These are phyloP conservation scores for Margaritispora aquatica DNA, from an alignment of 495 filamentous ascomycete species.

Conservation along the genomic window DNA sequence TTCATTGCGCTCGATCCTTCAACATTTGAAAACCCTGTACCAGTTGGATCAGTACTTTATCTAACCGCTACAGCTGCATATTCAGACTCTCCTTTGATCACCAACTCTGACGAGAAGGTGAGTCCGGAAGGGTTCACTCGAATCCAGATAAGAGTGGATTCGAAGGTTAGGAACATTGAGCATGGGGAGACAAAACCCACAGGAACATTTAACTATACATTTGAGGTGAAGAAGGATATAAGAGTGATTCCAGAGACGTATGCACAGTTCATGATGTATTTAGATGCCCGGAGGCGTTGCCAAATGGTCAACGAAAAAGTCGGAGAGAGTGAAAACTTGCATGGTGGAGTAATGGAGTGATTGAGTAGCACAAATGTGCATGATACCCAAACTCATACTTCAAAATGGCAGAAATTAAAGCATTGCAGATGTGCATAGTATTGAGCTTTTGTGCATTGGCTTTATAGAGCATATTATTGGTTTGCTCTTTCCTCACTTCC, in stretches of 20 bases:
- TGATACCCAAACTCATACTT: not conserved
- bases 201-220: conserved; percentile 83
- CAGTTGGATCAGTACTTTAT: conserved; percentile 77
- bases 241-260: conserved; percentile 72
- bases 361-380: not conserved
- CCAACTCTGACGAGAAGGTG: conserved; percentile 20
- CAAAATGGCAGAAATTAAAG: too few species aligned
- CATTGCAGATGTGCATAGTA: too few species aligned
- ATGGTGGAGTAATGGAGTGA: conserved; percentile 20
- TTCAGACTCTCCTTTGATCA: conserved; percentile 58
- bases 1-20: conserved; percentile 75
- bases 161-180: conserved; percentile 72
- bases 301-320: not conserved
- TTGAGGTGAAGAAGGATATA: conserved; percentile 65
- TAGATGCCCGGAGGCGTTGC: conserved; percentile 60
- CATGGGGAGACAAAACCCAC: conserved; percentile 69
- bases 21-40: conserved; percentile 80
- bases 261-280: conserved; percentile 72
- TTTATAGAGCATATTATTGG: too few species aligned
- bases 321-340: conserved; percentile 2
- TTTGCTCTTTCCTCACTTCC: too few species aligned
- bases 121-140: conserved; percentile 3
- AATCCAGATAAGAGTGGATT: conserved; percentile 72
- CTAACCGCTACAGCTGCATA: conserved; percentile 71
- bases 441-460: too few species aligned